phyloP scores from a whole-genome alignment of 805 yeast genomes.

The Kregervanrija pseudodelftensis region DNA sequence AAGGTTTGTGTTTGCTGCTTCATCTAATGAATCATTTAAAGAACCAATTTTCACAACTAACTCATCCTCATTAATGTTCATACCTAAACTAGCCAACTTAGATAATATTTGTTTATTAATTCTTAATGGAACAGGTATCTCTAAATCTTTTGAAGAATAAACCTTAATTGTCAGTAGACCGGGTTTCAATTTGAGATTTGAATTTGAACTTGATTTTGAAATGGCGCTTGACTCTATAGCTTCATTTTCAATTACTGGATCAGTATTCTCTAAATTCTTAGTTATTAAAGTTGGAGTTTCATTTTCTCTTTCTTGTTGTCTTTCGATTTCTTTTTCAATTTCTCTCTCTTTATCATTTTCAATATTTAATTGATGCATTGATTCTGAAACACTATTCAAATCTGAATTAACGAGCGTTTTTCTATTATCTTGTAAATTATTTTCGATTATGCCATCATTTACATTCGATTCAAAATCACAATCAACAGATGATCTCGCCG shows the following conservation, averaged over 20 bases:
- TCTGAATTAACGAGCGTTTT: conserved; percentile 18
- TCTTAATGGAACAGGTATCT: conserved; percentile 63
- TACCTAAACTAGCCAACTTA: conserved; percentile 58
- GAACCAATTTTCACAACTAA: conserved; percentile 27
- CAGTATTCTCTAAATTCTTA: conserved; percentile 24
- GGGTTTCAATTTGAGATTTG: conserved; percentile 32
- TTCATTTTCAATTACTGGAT: conserved; percentile 26
- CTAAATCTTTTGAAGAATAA: conserved; percentile 60
- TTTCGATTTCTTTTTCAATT: conserved; percentile 1
- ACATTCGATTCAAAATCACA: background rate
- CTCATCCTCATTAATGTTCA: conserved; percentile 28
- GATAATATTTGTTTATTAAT: conserved; percentile 56
- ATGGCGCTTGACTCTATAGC: background rate
- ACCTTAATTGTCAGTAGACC: conserved; percentile 76
- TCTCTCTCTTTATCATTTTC: background rate
- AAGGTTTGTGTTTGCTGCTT: conserved; percentile 20
- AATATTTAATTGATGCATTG: conserved; percentile 10
- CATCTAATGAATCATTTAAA: conserved; percentile 23
- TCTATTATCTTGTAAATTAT: conserved; percentile 9
- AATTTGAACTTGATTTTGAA: background rate
- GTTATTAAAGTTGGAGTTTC: conserved; percentile 17
- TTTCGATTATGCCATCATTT: too few relatives aligned
- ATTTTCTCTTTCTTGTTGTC: background rate
- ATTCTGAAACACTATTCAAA: conserved; percentile 8
- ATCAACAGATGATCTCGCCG: conserved; percentile 1